Conservation (phyloP, 352 stramenopile species). For the Phytophthora kernoviae region DNA sequence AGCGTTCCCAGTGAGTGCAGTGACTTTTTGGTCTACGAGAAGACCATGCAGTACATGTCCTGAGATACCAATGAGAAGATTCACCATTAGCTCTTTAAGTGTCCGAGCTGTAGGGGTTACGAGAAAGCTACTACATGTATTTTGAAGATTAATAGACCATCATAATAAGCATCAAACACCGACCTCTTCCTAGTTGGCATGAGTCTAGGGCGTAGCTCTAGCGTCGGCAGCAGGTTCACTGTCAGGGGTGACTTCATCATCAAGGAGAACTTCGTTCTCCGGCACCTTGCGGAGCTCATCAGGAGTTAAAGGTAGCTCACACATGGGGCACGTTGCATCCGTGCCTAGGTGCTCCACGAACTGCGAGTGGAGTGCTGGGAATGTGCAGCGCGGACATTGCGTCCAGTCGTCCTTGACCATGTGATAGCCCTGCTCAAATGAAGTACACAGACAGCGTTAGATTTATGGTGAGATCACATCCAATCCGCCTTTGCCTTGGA, state of each 20-base stretch:
- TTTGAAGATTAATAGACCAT: constrained; percentile 17
- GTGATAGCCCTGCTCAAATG: constrained; percentile 77
- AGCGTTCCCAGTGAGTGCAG: constrained; percentile 83
- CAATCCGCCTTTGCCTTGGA: background rate
- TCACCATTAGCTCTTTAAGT: too few relatives aligned
- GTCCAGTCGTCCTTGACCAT: constrained; percentile 94
- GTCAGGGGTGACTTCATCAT: constrained; percentile 31
- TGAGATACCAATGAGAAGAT: constrained; percentile 17
- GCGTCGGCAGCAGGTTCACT: constrained; percentile 6
- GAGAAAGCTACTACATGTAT: constrained; percentile 12
- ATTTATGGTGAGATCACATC: background rate
- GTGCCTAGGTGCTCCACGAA: constrained; percentile 82
- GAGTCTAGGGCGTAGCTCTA: constrained; percentile 17
- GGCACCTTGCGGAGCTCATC: constrained; percentile 39
- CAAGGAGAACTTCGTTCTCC: constrained; percentile 52
- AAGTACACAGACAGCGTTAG: constrained; percentile 8
- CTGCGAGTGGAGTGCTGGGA: constrained; percentile 90
- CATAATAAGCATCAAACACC: too few relatives aligned
- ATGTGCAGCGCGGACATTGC: constrained; percentile 86
- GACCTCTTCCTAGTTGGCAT: background rate
- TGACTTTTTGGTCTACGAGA: constrained; percentile 90
- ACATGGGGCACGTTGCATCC: constrained; percentile 80
- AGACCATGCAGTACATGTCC: constrained; percentile 82
- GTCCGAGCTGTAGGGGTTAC: too few relatives aligned
- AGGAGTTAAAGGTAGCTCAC: constrained; percentile 54